A percentile compares a stretch with the other conserved stretches of the same genome.
These are phyloP conservation scores for Coniochaeta pulveracea DNA, from an alignment of 2,329 filamentous ascomycete genomes.

Conservation along the genomic window DNA sequence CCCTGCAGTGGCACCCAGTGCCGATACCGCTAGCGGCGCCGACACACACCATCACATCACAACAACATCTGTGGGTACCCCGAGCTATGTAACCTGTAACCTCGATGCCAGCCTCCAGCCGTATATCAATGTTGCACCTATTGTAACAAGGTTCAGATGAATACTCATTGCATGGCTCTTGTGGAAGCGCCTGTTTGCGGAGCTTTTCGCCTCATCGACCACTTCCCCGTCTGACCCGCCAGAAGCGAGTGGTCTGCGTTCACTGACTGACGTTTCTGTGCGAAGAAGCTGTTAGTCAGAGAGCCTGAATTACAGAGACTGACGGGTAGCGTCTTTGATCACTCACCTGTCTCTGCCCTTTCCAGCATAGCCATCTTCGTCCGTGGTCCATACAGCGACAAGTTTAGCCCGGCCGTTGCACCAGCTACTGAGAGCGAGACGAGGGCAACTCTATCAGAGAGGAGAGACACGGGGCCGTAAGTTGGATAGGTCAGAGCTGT, in stretches of 20 bases:
- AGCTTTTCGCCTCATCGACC: slow-evolving; percentile 15
- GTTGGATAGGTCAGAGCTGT: slow-evolving; percentile 22
- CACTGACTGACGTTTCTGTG: not conserved
- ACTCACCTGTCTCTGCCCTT: slow-evolving; percentile 17
- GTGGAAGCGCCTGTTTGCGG: slow-evolving; percentile 19
- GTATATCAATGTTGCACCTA: slow-evolving; percentile 20
- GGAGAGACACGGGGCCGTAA: slow-evolving; percentile 16
- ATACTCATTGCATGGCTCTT: slow-evolving; percentile 28
- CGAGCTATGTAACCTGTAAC: slow-evolving; percentile 11
- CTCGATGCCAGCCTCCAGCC: slow-evolving; percentile 16
- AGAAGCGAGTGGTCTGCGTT: too few relatives aligned
- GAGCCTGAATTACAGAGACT: not conserved
- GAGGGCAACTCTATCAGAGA: slow-evolving; percentile 18
- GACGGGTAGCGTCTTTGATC: not conserved
- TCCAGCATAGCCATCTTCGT: slow-evolving; percentile 21
- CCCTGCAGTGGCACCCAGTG: too few relatives aligned
- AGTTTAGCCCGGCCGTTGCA: slow-evolving; percentile 19
- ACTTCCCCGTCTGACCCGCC: slow-evolving; percentile 12
- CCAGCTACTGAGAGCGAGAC: slow-evolving; percentile 21
- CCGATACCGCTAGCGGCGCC: too few relatives aligned
- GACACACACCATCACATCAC: too few relatives aligned
- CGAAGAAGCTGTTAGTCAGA: not conserved
- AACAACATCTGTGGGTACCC: too few relatives aligned
- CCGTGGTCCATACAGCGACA: slow-evolving; percentile 23
- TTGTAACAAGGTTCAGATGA: slow-evolving; percentile 25